A percentile compares a stretch with the other conserved stretches of the same genome.
These are phyloP conservation scores for Candida smagusa DNA, from an alignment of 1,139 yeast genomes.

Conservation along the genomic window DNA sequence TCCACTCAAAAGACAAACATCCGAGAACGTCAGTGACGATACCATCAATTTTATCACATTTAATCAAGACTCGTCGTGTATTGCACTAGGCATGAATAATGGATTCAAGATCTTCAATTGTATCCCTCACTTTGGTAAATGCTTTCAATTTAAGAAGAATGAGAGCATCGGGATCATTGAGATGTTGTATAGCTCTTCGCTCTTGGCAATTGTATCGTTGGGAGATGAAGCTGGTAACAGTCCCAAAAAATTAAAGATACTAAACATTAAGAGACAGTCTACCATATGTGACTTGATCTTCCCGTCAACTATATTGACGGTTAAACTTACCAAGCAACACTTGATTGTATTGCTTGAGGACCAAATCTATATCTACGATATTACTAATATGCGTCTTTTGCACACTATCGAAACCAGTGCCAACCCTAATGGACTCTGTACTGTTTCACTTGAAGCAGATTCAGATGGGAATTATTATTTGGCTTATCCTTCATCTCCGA, in stretches of 20 bases:
- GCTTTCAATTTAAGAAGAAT: slow-evolving; percentile 49
- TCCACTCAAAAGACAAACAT: neutral
- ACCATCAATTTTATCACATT: slow-evolving; percentile 63
- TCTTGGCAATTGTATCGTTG: slow-evolving; percentile 81
- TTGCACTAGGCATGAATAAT: slow-evolving; percentile 72
- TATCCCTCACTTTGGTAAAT: slow-evolving; percentile 77
- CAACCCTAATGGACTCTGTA: slow-evolving; percentile 58
- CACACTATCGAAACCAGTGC: slow-evolving; percentile 86
- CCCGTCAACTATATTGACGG: slow-evolving; percentile 77
- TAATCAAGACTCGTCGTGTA: slow-evolving; percentile 88
- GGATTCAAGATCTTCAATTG: slow-evolving; percentile 89
- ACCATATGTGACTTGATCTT: slow-evolving; percentile 85
- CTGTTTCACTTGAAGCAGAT: slow-evolving; percentile 57
- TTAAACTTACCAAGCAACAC: slow-evolving; percentile 71
- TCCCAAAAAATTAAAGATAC: slow-evolving; percentile 75
- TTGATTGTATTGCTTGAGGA: slow-evolving; percentile 77
- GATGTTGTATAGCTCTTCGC: slow-evolving; percentile 87
- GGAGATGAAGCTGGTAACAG: slow-evolving; percentile 82
- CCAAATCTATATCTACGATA: slow-evolving; percentile 87
- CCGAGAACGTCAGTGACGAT: slow-evolving; percentile 11
- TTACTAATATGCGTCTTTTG: slow-evolving; percentile 78
- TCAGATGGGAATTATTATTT: slow-evolving; percentile 50
- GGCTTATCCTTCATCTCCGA: slow-evolving; percentile 86
- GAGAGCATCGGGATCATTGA: slow-evolving; percentile 75
- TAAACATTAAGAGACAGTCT: slow-evolving; percentile 73